Conservation (phyloP, 2,329 filamentous ascomycete species). For the Venturia oleaginea region DNA sequence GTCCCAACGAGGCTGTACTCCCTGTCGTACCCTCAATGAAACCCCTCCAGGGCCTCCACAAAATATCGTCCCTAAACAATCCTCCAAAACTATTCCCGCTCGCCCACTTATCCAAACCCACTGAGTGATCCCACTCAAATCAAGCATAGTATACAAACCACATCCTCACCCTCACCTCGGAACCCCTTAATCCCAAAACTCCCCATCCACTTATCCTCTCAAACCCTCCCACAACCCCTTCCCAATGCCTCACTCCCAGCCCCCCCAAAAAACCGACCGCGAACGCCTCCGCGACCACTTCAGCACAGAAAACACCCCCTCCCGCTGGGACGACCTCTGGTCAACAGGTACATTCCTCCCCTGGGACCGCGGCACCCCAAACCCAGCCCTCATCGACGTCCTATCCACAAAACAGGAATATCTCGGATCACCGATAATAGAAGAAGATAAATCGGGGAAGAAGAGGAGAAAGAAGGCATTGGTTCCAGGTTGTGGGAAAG, state of each 20-base stretch:
- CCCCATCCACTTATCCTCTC: too few species aligned
- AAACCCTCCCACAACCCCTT: too few species aligned
- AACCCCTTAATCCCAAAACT: neutral
- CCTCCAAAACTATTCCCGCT: neutral
- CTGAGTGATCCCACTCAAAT: too few species aligned
- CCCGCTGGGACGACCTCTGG: slow-evolving; percentile 50
- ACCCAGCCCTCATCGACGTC: slow-evolving; percentile 49
- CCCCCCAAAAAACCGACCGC: neutral
- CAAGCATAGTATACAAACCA: neutral
- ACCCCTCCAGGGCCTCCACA: too few species aligned
- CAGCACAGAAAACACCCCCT: slow-evolving; percentile 16
- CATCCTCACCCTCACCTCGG: neutral
- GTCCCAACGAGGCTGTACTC: too few species aligned
- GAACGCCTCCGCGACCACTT: slow-evolving; percentile 10
- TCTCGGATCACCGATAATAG: slow-evolving; percentile 25
- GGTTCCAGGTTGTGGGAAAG: slow-evolving; percentile 73
- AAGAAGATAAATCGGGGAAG: slow-evolving; percentile 7
- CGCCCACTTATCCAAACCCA: too few species aligned
- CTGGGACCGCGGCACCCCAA: slow-evolving; percentile 51
- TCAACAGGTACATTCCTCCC: slow-evolving; percentile 40
- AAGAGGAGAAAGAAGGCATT: slow-evolving; percentile 45
- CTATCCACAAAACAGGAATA: slow-evolving; percentile 32
- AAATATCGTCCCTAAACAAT: too few species aligned
- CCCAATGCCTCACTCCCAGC: neutral
- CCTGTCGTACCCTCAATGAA: too few species aligned